phyloP scores from a whole-genome alignment of 169 alveolate genomes.

The Plasmodium inui region DNA sequence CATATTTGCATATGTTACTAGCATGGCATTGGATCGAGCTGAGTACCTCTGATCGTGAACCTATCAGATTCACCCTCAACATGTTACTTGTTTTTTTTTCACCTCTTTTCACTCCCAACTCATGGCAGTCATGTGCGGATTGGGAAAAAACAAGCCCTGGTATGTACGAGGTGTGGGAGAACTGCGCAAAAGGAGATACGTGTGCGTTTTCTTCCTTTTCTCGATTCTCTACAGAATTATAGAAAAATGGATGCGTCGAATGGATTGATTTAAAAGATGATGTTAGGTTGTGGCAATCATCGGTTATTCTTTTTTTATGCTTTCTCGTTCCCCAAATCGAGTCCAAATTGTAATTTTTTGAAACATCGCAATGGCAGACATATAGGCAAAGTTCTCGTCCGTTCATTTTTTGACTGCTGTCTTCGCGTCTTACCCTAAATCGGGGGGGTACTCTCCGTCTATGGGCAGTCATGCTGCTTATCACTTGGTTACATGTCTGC shows the following conservation, averaged over 20 bases:
- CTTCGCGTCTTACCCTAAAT: neutral
- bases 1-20: neutral
- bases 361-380: neutral
- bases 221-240: neutral
- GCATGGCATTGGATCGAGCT: neutral
- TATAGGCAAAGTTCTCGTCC: neutral
- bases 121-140: neutral
- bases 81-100: neutral
- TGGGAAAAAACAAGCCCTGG: neutral
- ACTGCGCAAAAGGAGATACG: neutral
- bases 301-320: neutral
- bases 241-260: neutral
- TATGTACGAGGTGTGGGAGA: neutral
- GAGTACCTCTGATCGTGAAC: neutral
- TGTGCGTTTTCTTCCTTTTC: neutral
- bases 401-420: neutral
- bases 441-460: neutral
- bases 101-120: neutral
- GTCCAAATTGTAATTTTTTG: neutral
- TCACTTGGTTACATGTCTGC: neutral
- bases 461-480: neutral
- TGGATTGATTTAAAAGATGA: neutral
- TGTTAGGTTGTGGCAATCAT: neutral
- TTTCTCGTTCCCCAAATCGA: neutral
- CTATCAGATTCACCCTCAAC: neutral